A percentile compares a stretch with the other conserved stretches of the same genome.
These are phyloP conservation scores for Leccinum cinnamomeum DNA, from an alignment of 1,284 basidiomycete genomes.

Conservation along the genomic window DNA sequence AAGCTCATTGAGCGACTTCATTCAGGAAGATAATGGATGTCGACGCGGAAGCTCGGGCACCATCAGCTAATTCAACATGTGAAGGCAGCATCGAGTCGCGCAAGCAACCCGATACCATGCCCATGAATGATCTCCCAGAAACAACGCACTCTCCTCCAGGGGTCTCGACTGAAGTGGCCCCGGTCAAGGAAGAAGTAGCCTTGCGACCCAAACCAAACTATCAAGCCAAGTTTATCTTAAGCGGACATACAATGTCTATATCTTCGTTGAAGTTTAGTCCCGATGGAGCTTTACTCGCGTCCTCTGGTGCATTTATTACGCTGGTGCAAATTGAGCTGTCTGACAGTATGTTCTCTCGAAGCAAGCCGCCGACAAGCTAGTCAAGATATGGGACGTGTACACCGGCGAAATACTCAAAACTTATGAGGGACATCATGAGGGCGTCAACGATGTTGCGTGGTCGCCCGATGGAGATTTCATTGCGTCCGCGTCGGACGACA, in stretches of 20 bases:
- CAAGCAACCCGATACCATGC: conserved; percentile 13
- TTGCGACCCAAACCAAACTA: conserved; percentile 38
- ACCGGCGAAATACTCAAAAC: conserved; percentile 73
- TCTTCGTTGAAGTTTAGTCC: conserved; percentile 81
- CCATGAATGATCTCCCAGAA: conserved; percentile 8
- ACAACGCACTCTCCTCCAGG: not conserved
- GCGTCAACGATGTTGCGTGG: conserved; percentile 89
- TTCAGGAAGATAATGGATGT: conserved; percentile 18
- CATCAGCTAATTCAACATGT: not conserved
- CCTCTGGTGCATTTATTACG: conserved; percentile 57
- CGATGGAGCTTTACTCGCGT: conserved; percentile 70
- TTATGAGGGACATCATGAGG: conserved; percentile 70
- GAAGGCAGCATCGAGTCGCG: conserved; percentile 7
- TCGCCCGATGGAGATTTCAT: conserved; percentile 78
- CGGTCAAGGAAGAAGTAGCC: conserved; percentile 1
- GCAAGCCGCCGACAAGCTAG: conserved; percentile 74
- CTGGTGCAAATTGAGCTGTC: conserved; percentile 10
- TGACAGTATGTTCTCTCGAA: conserved; percentile 34
- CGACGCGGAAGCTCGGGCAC: conserved; percentile 14
- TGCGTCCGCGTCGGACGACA: conserved; percentile 90
- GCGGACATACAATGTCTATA: conserved; percentile 72
- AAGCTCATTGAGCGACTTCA: not conserved
- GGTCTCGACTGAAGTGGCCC: not conserved
- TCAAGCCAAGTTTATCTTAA: conserved; percentile 52
- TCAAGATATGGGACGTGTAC: conserved; percentile 76